Evolutionary conservation across 176 grass and related monocot species (phyloP).

Genomic region (Bromus sterilis): DNA sequence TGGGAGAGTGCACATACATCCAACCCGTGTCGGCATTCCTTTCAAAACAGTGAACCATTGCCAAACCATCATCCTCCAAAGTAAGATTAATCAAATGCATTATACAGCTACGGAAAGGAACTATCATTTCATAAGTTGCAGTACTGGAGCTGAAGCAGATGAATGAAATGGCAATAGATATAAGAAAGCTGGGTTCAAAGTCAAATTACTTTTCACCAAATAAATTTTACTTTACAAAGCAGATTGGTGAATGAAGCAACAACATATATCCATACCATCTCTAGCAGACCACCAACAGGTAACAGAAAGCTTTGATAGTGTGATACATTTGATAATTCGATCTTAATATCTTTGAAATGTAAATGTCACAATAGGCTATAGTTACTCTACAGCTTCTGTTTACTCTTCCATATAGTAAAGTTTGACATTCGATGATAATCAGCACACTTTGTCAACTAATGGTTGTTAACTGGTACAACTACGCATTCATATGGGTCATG

Average conservation of each 20-base stretch:
- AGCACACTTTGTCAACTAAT: slow-evolving; percentile 5
- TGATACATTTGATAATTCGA: neutral
- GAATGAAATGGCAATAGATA: neutral
- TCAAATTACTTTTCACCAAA: slow-evolving; percentile 4
- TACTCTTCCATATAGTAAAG: neutral
- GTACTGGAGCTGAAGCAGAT: neutral
- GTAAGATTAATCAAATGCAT: neutral
- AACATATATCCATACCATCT: neutral
- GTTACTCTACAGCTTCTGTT: neutral
- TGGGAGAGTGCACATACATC: slow-evolving; percentile 24
- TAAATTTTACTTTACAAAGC: neutral
- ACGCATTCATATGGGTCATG: slow-evolving; percentile 1
- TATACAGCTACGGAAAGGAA: neutral
- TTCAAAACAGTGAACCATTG: slow-evolving; percentile 15
- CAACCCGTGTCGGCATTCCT: slow-evolving; percentile 8
- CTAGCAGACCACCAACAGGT: slow-evolving; percentile 7
- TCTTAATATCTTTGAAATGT: neutral
- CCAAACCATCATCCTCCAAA: neutral
- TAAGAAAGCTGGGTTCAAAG: neutral
- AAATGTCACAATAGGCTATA: neutral
- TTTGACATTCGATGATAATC: neutral
- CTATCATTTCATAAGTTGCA: neutral
- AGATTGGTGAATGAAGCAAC: neutral
- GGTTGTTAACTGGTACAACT: slow-evolving; percentile 36
- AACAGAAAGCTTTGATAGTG: neutral